Evolutionary conservation across 1,284 basidiomycete species (phyloP).

Genomic region (Ustanciosporium gigantosporum): DNA sequence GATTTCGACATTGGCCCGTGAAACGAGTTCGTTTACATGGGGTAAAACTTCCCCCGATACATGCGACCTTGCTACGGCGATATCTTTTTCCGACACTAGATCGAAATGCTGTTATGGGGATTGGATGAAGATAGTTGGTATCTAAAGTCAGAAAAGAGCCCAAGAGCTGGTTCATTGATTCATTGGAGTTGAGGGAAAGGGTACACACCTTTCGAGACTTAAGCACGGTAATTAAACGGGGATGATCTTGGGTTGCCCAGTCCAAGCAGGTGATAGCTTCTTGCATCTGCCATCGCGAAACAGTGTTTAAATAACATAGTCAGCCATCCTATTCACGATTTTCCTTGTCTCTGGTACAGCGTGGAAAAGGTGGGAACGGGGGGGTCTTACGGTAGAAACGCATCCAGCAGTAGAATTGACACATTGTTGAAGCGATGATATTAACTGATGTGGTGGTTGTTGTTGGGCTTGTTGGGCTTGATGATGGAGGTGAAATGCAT

Average conservation of each 20-base stretch:
- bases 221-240: conserved; percentile 34
- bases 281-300: conserved; percentile 10
- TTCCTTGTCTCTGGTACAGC: too few relatives aligned
- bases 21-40: conserved; percentile 31
- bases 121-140: too few relatives aligned
- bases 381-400: conserved; percentile 27
- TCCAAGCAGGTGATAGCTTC: conserved; percentile 26
- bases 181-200: too few relatives aligned
- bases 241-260: conserved; percentile 34
- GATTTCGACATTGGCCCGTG: conserved; percentile 18
- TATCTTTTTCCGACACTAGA: conserved; percentile 30
- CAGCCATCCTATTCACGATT: too few relatives aligned
- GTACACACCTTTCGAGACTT: conserved; percentile 29
- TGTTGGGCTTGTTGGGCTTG: too few relatives aligned
- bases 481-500: neutral
- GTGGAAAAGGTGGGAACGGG: too few relatives aligned
- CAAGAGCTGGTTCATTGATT: too few relatives aligned
- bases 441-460: conserved; percentile 3
- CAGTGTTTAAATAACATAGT: too few relatives aligned
- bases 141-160: too few relatives aligned
- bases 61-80: conserved; percentile 22
- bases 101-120: conserved; percentile 35
- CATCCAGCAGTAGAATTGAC: conserved; percentile 22
- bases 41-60: conserved; percentile 33
- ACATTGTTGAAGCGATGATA: conserved; percentile 25